phyloP scores from a whole-genome alignment of 179 eudicot genomes.

The Beta lomatogona region DNA sequence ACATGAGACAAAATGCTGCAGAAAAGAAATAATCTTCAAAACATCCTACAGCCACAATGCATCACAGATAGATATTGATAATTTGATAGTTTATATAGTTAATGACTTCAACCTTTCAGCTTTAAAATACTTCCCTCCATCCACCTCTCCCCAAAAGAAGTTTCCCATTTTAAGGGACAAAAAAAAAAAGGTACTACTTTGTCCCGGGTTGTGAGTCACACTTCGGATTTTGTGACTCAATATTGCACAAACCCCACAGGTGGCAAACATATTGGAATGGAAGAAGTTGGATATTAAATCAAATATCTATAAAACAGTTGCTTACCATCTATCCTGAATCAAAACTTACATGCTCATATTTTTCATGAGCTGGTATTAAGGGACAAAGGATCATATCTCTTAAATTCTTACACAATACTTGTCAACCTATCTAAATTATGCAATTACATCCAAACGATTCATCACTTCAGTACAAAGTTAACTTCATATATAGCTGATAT shows the following conservation, averaged over 20 bases:
- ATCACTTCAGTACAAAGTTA: background rate
- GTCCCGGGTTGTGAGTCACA: background rate
- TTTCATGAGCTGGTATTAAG: background rate
- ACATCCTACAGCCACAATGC: background rate
- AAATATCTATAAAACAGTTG: background rate
- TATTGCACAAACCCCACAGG: background rate
- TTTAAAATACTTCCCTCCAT: background rate
- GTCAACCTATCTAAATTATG: background rate
- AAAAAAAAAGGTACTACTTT: background rate
- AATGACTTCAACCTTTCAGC: background rate
- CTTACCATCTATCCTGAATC: background rate
- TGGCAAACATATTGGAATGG: background rate
- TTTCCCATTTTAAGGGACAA: background rate
- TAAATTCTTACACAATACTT: background rate
- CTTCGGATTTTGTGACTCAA: background rate
- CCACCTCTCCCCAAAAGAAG: background rate
- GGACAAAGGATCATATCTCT: background rate
- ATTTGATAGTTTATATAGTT: background rate
- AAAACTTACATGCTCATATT: background rate
- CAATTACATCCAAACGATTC: background rate
- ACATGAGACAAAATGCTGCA: conserved; percentile 1
- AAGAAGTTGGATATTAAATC: background rate
- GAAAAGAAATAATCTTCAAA: background rate
- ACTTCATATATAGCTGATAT: background rate
- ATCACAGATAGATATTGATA: background rate